Evolutionary conservation across 2,329 filamentous ascomycete species (phyloP).

Genomic region (Stagonosporopsis rhizophila): DNA sequence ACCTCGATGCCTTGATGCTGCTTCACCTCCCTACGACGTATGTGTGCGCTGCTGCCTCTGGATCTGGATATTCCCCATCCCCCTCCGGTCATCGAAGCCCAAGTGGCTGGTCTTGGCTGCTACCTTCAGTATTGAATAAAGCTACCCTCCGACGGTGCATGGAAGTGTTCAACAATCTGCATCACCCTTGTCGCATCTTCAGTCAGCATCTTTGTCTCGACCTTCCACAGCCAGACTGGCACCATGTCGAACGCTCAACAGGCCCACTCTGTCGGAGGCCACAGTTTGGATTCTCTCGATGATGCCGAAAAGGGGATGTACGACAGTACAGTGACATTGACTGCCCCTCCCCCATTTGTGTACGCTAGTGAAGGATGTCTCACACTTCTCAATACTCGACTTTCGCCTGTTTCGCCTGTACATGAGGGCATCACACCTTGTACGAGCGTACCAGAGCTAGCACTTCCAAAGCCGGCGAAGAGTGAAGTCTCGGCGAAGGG

Average conservation of each 20-base stretch:
- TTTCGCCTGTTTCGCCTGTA: conserved; percentile 36
- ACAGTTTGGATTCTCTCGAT: conserved; percentile 36
- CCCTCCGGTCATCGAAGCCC: conserved; percentile 21
- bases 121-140: conserved; percentile 32
- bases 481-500: conserved; percentile 20
- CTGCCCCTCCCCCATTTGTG: conserved; percentile 36
- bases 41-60: conserved; percentile 28
- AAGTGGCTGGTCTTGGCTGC: conserved; percentile 34
- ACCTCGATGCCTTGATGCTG: conserved; percentile 18
- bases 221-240: conserved; percentile 12
- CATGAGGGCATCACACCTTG: conserved; percentile 46
- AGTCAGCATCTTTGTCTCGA: conserved; percentile 30
- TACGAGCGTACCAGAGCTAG: conserved; percentile 43
- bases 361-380: conserved; percentile 31
- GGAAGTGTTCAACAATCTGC: conserved; percentile 26
- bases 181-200: conserved; percentile 30
- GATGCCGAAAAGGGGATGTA: conserved; percentile 46
- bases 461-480: conserved; percentile 30
- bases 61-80: conserved; percentile 25
- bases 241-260: conserved; percentile 34
- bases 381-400: conserved; percentile 17
- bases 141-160: conserved; percentile 30
- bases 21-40: conserved; percentile 26
- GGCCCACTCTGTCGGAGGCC: conserved; percentile 21
- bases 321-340: conserved; percentile 32